Evolutionary conservation across 495 filamentous ascomycete genomes (phyloP).

Genomic region (Penicillium coprophilum): DNA sequence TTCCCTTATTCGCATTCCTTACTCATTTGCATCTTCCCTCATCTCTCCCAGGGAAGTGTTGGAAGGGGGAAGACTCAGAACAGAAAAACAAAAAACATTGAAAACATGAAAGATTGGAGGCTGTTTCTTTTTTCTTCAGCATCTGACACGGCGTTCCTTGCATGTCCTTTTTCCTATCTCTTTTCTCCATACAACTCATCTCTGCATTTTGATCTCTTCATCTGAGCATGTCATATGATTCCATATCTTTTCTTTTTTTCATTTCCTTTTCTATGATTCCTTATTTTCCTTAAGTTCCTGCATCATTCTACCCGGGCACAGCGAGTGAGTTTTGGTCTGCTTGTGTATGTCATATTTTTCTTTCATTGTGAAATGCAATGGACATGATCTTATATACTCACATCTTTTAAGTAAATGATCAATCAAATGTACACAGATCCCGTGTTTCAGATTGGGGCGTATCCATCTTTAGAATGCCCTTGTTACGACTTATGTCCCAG

Average conservation of each 20-base stretch:
- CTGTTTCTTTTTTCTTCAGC: constrained; percentile 23
- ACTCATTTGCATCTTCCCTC: constrained; percentile 3
- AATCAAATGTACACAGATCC: not conserved
- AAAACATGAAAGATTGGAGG: constrained; percentile 15
- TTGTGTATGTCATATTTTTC: constrained; percentile 32
- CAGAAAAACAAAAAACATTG: constrained; percentile 7
- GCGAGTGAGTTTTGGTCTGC: constrained; percentile 37
- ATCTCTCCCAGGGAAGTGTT: not conserved
- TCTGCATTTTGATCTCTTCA: constrained; percentile 7
- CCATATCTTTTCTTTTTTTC: constrained; percentile 4
- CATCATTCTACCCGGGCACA: constrained; percentile 36
- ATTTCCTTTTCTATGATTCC: constrained; percentile 7
- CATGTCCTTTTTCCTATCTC: constrained; percentile 21
- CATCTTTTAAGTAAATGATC: not conserved
- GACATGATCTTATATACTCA: constrained; percentile 19
- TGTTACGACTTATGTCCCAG: not conserved
- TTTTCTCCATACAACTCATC: constrained; percentile 15
- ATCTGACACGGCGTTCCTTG: constrained; percentile 30
- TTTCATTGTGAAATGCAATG: constrained; percentile 21
- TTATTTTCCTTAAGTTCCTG: constrained; percentile 19
- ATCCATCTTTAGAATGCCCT: not conserved
- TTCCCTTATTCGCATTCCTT: constrained; percentile 8
- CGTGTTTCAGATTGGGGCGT: not conserved
- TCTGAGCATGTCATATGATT: constrained; percentile 13
- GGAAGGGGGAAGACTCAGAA: not conserved